Evolutionary conservation across 1,139 yeast species (phyloP).

Genomic region (Kodamaea arcana): DNA sequence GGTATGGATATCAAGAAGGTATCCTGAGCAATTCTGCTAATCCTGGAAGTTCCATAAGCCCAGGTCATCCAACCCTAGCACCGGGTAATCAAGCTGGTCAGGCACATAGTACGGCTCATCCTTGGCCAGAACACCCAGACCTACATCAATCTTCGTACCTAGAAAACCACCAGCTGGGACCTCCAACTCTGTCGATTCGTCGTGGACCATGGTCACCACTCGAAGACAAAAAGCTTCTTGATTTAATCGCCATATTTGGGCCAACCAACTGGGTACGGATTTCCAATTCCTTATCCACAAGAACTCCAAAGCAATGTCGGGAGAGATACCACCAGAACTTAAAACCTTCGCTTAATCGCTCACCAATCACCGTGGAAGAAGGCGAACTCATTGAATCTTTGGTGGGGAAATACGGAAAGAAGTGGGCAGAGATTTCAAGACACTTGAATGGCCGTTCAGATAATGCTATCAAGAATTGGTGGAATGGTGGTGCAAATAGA

Average conservation of each 20-base stretch:
- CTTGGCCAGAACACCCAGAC: not conserved
- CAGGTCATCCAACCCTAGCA: not conserved
- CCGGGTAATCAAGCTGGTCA: not conserved
- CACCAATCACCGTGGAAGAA: slow-evolving; percentile 82
- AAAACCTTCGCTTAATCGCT: slow-evolving; percentile 76
- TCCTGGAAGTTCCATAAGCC: not conserved
- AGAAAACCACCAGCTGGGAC: not conserved
- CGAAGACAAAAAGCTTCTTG: slow-evolving; percentile 72
- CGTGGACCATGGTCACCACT: slow-evolving; percentile 91
- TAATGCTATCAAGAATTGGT: slow-evolving; percentile 93
- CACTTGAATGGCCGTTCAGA: slow-evolving; percentile 84
- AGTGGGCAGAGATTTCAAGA: slow-evolving; percentile 93
- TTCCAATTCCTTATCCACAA: slow-evolving; percentile 64
- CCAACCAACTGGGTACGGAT: slow-evolving; percentile 90
- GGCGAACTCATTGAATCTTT: slow-evolving; percentile 77
- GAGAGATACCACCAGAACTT: slow-evolving; percentile 90
- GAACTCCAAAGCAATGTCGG: slow-evolving; percentile 90
- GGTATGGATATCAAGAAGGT: not conserved
- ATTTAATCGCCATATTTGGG: slow-evolving; percentile 69
- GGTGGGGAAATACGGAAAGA: slow-evolving; percentile 76
- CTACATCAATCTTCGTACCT: not conserved
- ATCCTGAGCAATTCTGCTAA: not conserved
- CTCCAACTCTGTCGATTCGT: slow-evolving; percentile 8
- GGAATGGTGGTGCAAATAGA: slow-evolving; percentile 91
- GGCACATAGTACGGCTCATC: not conserved